These are phyloP conservation scores for Ceratocystis destructans DNA, from an alignment of 2,329 filamentous ascomycete species.

Conservation along the genomic window DNA sequence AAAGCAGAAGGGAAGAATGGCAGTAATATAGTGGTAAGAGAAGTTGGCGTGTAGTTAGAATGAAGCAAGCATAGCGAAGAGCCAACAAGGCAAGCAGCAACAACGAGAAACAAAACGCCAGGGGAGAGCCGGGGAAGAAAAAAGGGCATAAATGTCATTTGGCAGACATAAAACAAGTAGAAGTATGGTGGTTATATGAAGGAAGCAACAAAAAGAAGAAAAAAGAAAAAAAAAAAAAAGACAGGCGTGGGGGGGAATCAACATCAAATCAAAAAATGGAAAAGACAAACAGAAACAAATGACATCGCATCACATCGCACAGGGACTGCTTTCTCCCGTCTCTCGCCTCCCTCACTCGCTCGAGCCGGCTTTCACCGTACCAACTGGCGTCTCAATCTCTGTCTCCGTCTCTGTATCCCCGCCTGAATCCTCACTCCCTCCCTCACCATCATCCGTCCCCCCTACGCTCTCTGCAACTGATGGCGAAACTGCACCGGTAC, in stretches of 20 bases:
- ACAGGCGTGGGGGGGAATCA: conserved; percentile 4
- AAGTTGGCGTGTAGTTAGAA: not conserved
- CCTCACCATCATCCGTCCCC: conserved; percentile 23
- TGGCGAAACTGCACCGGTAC: conserved; percentile 15
- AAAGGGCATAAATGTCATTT: conserved; percentile 4
- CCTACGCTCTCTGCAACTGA: conserved; percentile 14
- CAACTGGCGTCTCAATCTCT: conserved; percentile 15
- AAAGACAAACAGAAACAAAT: too few relatives aligned
- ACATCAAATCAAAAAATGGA: conserved; percentile 5
- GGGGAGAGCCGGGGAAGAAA: not conserved
- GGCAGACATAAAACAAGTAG: conserved; percentile 1
- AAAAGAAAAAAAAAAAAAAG: not conserved
- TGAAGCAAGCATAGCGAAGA: not conserved
- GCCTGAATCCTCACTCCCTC: conserved; percentile 20
- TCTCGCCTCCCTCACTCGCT: not conserved
- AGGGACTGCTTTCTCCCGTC: too few relatives aligned
- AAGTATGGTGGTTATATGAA: not conserved
- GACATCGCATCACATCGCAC: too few relatives aligned
- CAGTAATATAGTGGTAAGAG: not conserved
- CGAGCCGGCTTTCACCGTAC: not conserved
- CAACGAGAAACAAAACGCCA: not conserved
- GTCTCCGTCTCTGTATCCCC: conserved; percentile 21
- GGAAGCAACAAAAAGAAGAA: not conserved
- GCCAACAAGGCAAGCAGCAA: not conserved
- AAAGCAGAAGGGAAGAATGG: not conserved